Evolutionary conservation across 2,329 filamentous ascomycete genomes (phyloP).

Genomic region (Ophiocordyceps sinensis): DNA sequence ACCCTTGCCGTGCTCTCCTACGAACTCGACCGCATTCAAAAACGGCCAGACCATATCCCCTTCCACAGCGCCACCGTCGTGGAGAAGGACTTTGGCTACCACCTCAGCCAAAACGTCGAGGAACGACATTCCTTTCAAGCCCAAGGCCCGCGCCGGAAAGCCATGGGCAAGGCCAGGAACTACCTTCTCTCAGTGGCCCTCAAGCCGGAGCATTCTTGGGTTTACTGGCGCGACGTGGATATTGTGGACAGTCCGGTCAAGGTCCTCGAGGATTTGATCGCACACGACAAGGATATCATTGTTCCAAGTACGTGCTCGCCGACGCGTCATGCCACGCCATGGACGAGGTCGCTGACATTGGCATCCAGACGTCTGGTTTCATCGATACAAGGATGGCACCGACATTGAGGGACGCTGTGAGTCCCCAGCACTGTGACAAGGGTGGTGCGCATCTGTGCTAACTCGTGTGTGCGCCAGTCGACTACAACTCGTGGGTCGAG

Average conservation of each 20-base stretch:
- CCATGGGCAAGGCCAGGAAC: constrained; percentile 81
- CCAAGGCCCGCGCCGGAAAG: constrained; percentile 79
- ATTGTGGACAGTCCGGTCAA: constrained; percentile 78
- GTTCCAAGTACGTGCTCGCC: constrained; percentile 63
- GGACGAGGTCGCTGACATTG: constrained; percentile 9
- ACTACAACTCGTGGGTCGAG: constrained; percentile 99
- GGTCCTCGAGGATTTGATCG: constrained; percentile 90
- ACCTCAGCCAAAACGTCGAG: constrained; percentile 63
- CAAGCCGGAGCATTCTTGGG: constrained; percentile 93
- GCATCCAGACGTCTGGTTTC: constrained; percentile 81
- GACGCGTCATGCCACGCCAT: neutral
- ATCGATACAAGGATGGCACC: constrained; percentile 63
- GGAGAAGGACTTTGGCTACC: constrained; percentile 77
- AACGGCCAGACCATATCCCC: constrained; percentile 60
- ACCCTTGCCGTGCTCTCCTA: constrained; percentile 74
- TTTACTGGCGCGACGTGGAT: constrained; percentile 97
- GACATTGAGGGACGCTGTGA: constrained; percentile 93
- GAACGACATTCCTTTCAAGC: constrained; percentile 76
- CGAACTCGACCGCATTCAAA: constrained; percentile 81
- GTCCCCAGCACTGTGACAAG: constrained; percentile 16
- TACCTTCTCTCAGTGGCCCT: constrained; percentile 74
- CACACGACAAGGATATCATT: constrained; percentile 81
- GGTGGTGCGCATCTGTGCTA: neutral
- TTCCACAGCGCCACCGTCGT: constrained; percentile 78
- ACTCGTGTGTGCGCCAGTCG: constrained; percentile 43